Percentiles rank a stretch among this genome's conserved stretches.
These are phyloP conservation scores for Pisolithus microcarpus DNA, from an alignment of 768 basidiomycete genomes.

Conservation along the genomic window DNA sequence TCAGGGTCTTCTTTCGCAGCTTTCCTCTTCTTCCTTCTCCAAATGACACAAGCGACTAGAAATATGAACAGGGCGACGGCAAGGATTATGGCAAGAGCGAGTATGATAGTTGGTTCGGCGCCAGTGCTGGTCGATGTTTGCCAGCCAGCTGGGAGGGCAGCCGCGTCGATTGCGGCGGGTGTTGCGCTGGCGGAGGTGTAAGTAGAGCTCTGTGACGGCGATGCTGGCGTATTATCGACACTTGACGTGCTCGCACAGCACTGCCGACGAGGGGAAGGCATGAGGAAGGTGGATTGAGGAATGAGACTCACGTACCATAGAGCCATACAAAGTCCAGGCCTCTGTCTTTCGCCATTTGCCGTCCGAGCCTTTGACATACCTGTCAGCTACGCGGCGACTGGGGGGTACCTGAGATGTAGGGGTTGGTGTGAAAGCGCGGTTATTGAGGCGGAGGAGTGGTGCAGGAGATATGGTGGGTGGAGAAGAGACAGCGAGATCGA, in stretches of 20 bases:
- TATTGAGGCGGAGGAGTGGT: neutral
- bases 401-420: slow-evolving; percentile 2
- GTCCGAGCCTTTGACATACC: slow-evolving; percentile 45
- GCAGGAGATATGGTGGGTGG: neutral
- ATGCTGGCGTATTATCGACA: neutral
- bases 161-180: slow-evolving; percentile 16
- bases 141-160: slow-evolving; percentile 52
- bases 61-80: slow-evolving; percentile 54
- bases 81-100: slow-evolving; percentile 56
- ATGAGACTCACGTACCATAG: slow-evolving; percentile 41
- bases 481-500: slow-evolving; percentile 6
- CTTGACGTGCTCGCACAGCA: slow-evolving; percentile 10
- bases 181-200: slow-evolving; percentile 5
- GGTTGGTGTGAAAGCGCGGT: slow-evolving; percentile 11
- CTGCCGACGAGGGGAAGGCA: slow-evolving; percentile 7
- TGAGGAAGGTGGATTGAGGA: neutral
- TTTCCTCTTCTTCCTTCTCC: slow-evolving; percentile 41
- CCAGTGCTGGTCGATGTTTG: slow-evolving; percentile 13
- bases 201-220: slow-evolving; percentile 5
- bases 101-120: slow-evolving; percentile 39
- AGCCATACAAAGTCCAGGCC: slow-evolving; percentile 61
- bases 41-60: slow-evolving; percentile 56
- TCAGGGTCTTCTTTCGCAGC: slow-evolving; percentile 44
- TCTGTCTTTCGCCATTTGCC: slow-evolving; percentile 51
- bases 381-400: slow-evolving; percentile 39